Evolutionary conservation across 2,329 filamentous ascomycete genomes (phyloP).

Genomic region (Nemania sp.): DNA sequence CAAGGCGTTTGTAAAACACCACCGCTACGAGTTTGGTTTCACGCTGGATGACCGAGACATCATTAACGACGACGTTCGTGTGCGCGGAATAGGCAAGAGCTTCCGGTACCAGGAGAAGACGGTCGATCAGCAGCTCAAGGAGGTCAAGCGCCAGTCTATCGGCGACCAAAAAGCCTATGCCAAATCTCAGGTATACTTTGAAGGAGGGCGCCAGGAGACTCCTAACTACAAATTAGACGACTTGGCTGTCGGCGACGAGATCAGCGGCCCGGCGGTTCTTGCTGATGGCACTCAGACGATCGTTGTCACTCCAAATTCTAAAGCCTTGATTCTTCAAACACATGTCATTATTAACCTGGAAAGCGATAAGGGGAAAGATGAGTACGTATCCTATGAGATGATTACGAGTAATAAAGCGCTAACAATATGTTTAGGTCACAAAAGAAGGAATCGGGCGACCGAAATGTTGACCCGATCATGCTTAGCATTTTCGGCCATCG

Average conservation of each 20-base stretch:
- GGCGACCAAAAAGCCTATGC: conserved; percentile 64
- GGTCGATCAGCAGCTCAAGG: conserved; percentile 79
- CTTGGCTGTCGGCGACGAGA: conserved; percentile 69
- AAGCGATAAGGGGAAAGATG: conserved; percentile 51
- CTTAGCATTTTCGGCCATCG: conserved; percentile 79
- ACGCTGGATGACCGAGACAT: conserved; percentile 82
- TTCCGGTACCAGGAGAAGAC: conserved; percentile 79
- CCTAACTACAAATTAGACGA: conserved; percentile 82
- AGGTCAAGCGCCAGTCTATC: conserved; percentile 63
- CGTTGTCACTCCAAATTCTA: conserved; percentile 78
- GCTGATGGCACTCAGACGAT: conserved; percentile 91
- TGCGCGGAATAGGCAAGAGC: conserved; percentile 86
- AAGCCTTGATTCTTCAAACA: conserved; percentile 77
- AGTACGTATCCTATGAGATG: conserved; percentile 34
- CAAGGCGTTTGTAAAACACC: conserved; percentile 81
- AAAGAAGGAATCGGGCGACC: conserved; percentile 35
- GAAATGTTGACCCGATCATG: conserved; percentile 72
- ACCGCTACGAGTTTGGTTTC: conserved; percentile 92
- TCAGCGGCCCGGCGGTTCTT: conserved; percentile 81
- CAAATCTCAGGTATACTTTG: conserved; percentile 78
- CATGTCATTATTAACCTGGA: conserved; percentile 88
- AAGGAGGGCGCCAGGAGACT: conserved; percentile 75
- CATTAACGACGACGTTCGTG: conserved; percentile 86
- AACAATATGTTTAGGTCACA: conserved; percentile 32
- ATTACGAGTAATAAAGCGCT: conserved; percentile 19